Base-by-base conservation (phyloP, 495 filamentous ascomycete genomes). In the Pseudoneurospora amorphoporcata region DNA sequence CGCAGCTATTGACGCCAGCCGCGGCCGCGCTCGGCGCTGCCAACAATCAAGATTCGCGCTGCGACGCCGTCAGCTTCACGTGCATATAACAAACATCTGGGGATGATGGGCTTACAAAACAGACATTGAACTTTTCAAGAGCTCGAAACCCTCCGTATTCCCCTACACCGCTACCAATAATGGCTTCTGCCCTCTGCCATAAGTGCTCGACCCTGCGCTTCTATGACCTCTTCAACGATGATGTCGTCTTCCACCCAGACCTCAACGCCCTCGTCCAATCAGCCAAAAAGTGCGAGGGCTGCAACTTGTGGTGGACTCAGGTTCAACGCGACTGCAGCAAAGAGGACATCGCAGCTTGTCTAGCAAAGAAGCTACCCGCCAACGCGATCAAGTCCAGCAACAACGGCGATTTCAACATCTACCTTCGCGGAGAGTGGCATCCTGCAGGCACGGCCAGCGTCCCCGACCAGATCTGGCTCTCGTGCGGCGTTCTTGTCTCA, bases 201-300 rank as follows among this genome's bases (percentile, higher is more conserved):
- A 23, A 14, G n/a, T 72, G 70, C 43, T 72, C 70, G 1, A 68
- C 35, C 7, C 16, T 72, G 0, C 19, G 58, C 19, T 72, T 72
- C 37, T 39, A 68, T 9, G 47, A 72, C 29, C 53, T 72, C 37
- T 68, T 58, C 47, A 72, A 72, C 32, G 38, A 69, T 8, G 71
- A 72, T 40, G 39, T 72, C 4, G 65, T 72, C 39, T 69, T 72
- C 32, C 71, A 72, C 39, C 10, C 68, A 0, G 47, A 72, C 35
- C 19, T 72, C 5, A 32, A 29, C 9, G 32, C 71, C 3, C 61
- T 72, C 12, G 45, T 72, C 9, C 71, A 47, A 70, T 72, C 35
- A 1, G 71, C 71, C 16, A 45, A 53, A 16, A 32, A 69, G 1
- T 72, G 71, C 10, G 39, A 41, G 1, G 3, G 39, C 41, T 72